Base-by-base conservation (phyloP, 495 filamentous ascomycete species). In the Bacidia gigantensis region DNA sequence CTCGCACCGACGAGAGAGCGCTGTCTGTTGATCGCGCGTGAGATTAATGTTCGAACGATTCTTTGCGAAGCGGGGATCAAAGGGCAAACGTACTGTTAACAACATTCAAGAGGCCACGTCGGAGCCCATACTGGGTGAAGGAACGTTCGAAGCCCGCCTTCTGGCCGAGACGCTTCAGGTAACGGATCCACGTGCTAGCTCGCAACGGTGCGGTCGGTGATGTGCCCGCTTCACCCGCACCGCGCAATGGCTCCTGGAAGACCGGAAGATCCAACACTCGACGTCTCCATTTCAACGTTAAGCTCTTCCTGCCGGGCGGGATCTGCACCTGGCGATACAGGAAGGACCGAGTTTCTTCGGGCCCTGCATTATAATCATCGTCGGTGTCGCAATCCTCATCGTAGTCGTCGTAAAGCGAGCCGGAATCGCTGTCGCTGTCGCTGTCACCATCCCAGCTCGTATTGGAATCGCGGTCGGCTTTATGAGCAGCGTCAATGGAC, bases 61-160 rank as follows among this genome's bases (percentile, higher is more conserved):
- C n/a, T n/a, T n/a, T n/a, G n/a, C n/a, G n/a, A n/a, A n/a, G n/a
- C n/a, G 17, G 23, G n/a, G n/a, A 2, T 11, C 20, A 52, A 52
- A 25, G 1, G 38, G 21, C 21, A 38, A 17, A 46, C 40, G 18
- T 53, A n/a, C n/a, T 32, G 32, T 54, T 54, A 21, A 49, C 32
- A 2, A 54, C 45, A 54, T 54, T 54, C 25, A 54, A 38, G 44
- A 54, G 52, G 42, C 52, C 52, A 54, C 44, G 45, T 54, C 25
- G 11, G 11, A 54, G 45, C 17, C 52, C 20, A 20, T 54, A 54
- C 29, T 54, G 44, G 45, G 44, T 54, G 21, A 54, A 49, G 49
- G 44, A 49, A 18, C 49, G 45, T 40, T 54, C 17, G 44, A 54
- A 54, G 52, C 52, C 52, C n/a, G 52, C 52, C 44, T 49, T 54